Evolutionary conservation across 176 grass and related monocot species (phyloP).

Genomic region (Oryza longistaminata): DNA sequence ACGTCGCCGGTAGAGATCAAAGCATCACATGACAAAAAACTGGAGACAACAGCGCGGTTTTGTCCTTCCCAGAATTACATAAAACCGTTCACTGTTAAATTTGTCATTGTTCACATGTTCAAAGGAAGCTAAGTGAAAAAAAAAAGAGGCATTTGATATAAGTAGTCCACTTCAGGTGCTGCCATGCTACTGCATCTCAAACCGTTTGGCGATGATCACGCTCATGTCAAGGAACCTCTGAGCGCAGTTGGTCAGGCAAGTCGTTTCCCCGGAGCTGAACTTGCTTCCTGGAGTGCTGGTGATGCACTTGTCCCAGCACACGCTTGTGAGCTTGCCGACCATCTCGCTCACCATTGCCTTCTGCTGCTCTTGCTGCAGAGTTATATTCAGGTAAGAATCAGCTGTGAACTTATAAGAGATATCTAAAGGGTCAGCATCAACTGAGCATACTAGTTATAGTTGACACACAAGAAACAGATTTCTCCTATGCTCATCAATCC

Average conservation of each 20-base stretch:
- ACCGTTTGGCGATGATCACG: slow-evolving; percentile 65
- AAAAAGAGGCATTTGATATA: neutral
- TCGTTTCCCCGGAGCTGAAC: no score
- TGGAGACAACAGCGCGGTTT: neutral
- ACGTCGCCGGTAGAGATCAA: neutral
- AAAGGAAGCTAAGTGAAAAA: neutral
- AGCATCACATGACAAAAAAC: neutral
- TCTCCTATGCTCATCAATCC: neutral
- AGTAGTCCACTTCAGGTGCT: neutral
- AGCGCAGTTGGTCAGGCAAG: no score
- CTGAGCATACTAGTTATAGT: neutral
- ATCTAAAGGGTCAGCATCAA: neutral
- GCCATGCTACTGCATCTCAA: slow-evolving; percentile 53
- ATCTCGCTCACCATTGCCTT: no score
- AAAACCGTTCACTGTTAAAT: neutral
- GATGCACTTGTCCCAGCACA: no score
- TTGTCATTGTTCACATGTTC: neutral
- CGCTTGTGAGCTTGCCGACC: no score
- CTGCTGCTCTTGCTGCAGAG: no score
- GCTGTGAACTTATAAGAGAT: neutral
- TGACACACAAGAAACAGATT: neutral
- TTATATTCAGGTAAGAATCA: no score
- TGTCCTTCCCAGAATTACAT: neutral
- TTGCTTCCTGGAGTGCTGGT: no score
- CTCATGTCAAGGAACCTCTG: slow-evolving; percentile 74